These are phyloP conservation scores for Saccharomyces hybrid DNA, from an alignment of 1,139 yeast genomes.

Conservation along the genomic window DNA sequence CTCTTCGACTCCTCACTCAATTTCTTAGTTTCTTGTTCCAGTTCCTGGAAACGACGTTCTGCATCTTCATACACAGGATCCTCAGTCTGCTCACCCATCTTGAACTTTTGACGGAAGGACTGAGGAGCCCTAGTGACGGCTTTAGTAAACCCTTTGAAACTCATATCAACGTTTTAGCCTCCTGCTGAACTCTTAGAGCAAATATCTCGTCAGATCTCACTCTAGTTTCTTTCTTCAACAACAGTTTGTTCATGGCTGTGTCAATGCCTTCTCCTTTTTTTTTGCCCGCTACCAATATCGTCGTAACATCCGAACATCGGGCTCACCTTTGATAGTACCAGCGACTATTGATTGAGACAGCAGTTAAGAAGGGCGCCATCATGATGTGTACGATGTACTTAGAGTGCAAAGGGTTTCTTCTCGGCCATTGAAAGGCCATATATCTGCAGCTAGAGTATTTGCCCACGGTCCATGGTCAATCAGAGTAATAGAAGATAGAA, in stretches of 20 bases:
- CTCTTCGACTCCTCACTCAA: slow-evolving; percentile 84
- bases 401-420: not conserved
- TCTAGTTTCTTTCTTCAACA: not conserved
- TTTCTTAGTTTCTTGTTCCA: slow-evolving; percentile 83
- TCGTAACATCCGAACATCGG: slow-evolving; percentile 1
- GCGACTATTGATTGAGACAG: not conserved
- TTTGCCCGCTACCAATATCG: not conserved
- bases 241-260: not conserved
- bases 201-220: not conserved
- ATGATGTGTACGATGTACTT: not conserved
- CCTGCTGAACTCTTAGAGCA: not conserved
- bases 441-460: not conserved
- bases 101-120: slow-evolving; percentile 64
- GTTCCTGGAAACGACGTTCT: slow-evolving; percentile 87
- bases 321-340: too few relatives aligned
- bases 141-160: slow-evolving; percentile 89
- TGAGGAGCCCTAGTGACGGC: slow-evolving; percentile 82
- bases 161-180: slow-evolving; percentile 41
- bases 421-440: not conserved
- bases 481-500: not conserved
- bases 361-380: not conserved
- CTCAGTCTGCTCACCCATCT: slow-evolving; percentile 76
- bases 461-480: not conserved
- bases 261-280: not conserved
- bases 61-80: slow-evolving; percentile 93